These are phyloP conservation scores for Fistulinella cinereoalba DNA, from an alignment of 1,284 basidiomycete species.

Conservation along the genomic window DNA sequence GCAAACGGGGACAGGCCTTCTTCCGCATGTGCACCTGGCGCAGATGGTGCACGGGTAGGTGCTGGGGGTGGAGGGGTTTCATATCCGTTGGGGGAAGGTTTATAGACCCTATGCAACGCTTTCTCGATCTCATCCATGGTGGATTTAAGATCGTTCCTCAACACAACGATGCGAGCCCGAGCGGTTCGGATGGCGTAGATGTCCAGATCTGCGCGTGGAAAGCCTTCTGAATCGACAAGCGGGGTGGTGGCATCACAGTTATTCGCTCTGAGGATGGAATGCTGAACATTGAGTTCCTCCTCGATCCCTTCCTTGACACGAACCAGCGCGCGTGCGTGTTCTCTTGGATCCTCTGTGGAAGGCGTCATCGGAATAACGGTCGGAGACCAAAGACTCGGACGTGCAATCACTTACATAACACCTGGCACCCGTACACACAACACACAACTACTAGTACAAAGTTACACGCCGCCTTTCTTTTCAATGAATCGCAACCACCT, in stretches of 20 bases:
- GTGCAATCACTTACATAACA: conserved; percentile 17
- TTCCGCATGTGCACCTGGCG: conserved; percentile 15
- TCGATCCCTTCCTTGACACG: conserved; percentile 62
- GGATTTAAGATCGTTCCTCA: conserved; percentile 72
- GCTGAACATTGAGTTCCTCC: conserved; percentile 56
- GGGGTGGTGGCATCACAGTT: conserved; percentile 63
- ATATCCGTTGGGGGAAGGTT: conserved; percentile 46
- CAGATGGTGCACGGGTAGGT: not conserved
- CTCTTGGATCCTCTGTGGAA: conserved; percentile 45
- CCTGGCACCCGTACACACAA: too few species aligned
- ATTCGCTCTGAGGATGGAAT: conserved; percentile 58
- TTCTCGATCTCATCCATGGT: conserved; percentile 66
- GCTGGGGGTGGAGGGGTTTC: conserved; percentile 6
- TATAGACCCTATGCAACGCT: conserved; percentile 66
- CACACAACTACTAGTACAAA: not conserved
- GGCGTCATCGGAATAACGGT: conserved; percentile 32
- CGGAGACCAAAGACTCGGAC: too few species aligned
- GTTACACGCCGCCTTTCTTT: conserved; percentile 6
- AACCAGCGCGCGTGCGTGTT: conserved; percentile 59
- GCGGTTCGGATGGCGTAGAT: conserved; percentile 80
- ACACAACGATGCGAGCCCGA: conserved; percentile 65
- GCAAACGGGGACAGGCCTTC: conserved; percentile 55
- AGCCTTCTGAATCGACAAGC: conserved; percentile 81
- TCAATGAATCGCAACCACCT: conserved; percentile 49
- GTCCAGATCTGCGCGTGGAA: conserved; percentile 81